Evolutionary conservation across 208 protist genomes (phyloP), one percentile per base, ranked within the genome.

Genomic region (Trypanosoma cruzi): DNA sequence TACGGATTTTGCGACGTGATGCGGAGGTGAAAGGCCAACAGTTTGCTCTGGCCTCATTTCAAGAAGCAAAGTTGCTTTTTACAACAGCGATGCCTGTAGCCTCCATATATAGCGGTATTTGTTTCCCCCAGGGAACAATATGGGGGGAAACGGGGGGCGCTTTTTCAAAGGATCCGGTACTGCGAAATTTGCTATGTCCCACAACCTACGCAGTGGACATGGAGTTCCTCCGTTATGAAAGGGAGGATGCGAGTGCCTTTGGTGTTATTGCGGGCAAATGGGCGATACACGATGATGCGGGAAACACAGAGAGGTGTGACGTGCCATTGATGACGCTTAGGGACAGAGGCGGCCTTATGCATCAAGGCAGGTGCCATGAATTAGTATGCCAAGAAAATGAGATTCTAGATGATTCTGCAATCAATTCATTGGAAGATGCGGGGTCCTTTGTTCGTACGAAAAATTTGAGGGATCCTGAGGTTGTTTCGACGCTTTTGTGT

Each of bases 261-360:
- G 32, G 16, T 46, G 7, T 24, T 31, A 60, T 71, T 53, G 56
- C 71, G 20, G 71, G 42, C 22, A 60, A 46, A 24, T 77, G 55
- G 54, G 18, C 26, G 20, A 10, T 77, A 32, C 46, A 31, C n/a
- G 71, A 77, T 54, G 49, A 67, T 32, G 34, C 58, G 10, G 64
- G 34, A 26, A 77, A 77, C 28, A 46, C 22, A 4, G 71, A 77
- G 44, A 18, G 13, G 5, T 44, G 48, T 34, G 37, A 66, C 46
- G 26, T 77, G 14, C 56, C 64, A 18, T 49, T 77, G 8, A 22
- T 66, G 24, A 18, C 0, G 24, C 34, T 77, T 0, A 68, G 54
- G 49, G 64, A 67, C 40, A 69, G 46, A n/a, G 53, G 13, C 7
- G 64, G 64, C 2, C 22, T 77, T 22, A n/a, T 77, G 13, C 40